Conservation (phyloP, 164 flowering plant genomes). For the Saururus chinensis region DNA sequence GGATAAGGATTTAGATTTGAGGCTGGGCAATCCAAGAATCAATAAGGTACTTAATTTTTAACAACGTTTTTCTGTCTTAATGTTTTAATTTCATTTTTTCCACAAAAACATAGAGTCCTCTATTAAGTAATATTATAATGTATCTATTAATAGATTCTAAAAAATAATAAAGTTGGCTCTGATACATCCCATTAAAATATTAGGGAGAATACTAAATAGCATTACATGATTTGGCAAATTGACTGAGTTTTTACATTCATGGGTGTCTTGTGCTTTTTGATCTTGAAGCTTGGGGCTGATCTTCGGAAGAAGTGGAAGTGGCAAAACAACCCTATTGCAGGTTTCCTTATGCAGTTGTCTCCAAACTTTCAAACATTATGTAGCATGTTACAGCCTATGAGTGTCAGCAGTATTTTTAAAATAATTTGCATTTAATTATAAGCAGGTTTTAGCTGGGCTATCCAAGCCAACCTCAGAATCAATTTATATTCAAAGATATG, state of each 20-base stretch:
- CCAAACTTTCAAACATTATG: too few relatives aligned
- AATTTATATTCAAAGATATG: slow-evolving; percentile 50
- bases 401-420: background rate
- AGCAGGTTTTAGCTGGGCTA: slow-evolving; percentile 87
- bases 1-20: too few relatives aligned
- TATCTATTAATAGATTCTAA: too few relatives aligned
- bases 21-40: too few relatives aligned
- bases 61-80: too few relatives aligned
- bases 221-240: background rate
- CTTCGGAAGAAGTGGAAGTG: slow-evolving; percentile 97
- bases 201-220: background rate
- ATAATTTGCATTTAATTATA: slow-evolving; percentile 1
- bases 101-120: too few relatives aligned
- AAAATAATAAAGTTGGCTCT: too few relatives aligned
- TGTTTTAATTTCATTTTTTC: too few relatives aligned
- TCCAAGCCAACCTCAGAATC: slow-evolving; percentile 88
- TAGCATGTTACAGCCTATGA: background rate
- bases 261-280: background rate
- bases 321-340: slow-evolving; percentile 98
- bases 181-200: too few relatives aligned
- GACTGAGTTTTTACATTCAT: background rate
- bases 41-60: too few relatives aligned
- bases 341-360: slow-evolving; percentile 18
- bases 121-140: too few relatives aligned
- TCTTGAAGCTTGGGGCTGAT: slow-evolving; percentile 83